These are phyloP conservation scores for Tylopilus sp. DNA, from an alignment of 768 basidiomycete genomes.

Conservation along the genomic window DNA sequence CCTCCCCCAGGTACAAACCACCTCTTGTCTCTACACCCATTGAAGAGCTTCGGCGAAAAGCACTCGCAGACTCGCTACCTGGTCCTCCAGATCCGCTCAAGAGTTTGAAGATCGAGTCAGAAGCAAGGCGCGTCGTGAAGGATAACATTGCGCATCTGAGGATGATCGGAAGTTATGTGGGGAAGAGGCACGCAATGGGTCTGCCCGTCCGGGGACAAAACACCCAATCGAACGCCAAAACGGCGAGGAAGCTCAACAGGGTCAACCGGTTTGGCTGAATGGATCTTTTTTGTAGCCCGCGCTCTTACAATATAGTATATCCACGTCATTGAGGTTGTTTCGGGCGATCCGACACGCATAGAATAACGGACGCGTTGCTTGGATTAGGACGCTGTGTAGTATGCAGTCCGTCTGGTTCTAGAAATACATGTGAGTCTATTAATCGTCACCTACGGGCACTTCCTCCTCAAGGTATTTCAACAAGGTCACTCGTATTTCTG, in stretches of 20 bases:
- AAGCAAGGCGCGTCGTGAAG: slow-evolving; percentile 74
- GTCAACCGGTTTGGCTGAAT: slow-evolving; percentile 58
- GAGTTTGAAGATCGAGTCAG: slow-evolving; percentile 81
- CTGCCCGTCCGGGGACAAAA: slow-evolving; percentile 94
- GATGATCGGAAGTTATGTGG: slow-evolving; percentile 92
- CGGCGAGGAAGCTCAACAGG: slow-evolving; percentile 87
- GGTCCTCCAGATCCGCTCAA: slow-evolving; percentile 59
- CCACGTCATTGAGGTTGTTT: slow-evolving; percentile 1
- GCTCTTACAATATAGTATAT: slow-evolving; percentile 10
- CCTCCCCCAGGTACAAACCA: slow-evolving; percentile 48
- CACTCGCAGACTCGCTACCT: slow-evolving; percentile 35
- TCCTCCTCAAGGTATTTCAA: slow-evolving; percentile 95
- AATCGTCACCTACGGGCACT: slow-evolving; percentile 90
- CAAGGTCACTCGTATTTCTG: slow-evolving; percentile 88
- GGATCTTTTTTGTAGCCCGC: background rate
- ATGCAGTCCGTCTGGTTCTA: slow-evolving; percentile 4
- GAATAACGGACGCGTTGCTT: background rate
- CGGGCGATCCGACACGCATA: background rate
- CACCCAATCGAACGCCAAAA: slow-evolving; percentile 86
- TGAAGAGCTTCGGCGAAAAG: slow-evolving; percentile 25
- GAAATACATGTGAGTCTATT: slow-evolving; percentile 30
- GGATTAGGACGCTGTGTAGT: slow-evolving; percentile 2
- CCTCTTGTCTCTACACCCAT: slow-evolving; percentile 38
- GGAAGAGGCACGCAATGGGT: slow-evolving; percentile 89
- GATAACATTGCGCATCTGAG: slow-evolving; percentile 92